These are phyloP conservation scores for Ceratocystis cacaofunesta DNA, from an alignment of 2,329 filamentous ascomycete species.

Conservation along the genomic window DNA sequence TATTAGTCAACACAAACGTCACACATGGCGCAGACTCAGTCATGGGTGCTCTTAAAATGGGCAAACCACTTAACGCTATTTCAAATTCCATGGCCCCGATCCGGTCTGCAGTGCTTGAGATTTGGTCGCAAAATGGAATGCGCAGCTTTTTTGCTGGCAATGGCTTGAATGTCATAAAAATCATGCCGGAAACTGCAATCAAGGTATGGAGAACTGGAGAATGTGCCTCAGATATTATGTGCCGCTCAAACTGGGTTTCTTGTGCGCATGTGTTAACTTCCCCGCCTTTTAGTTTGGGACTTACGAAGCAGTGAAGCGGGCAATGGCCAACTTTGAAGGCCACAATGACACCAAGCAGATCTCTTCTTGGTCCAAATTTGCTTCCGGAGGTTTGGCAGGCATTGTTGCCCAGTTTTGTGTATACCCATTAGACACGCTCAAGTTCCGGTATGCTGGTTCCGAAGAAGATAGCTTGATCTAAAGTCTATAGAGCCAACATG, in stretches of 20 bases:
- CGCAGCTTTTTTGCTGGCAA: slow-evolving; percentile 48
- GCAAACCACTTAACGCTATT: slow-evolving; percentile 48
- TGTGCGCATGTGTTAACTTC: neutral
- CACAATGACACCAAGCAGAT: slow-evolving; percentile 69
- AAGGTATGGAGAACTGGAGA: slow-evolving; percentile 34
- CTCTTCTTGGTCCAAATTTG: slow-evolving; percentile 72
- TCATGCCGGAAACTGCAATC: slow-evolving; percentile 97
- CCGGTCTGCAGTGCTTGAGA: slow-evolving; percentile 43
- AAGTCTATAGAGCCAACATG: too few relatives aligned
- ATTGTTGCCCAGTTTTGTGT: slow-evolving; percentile 93
- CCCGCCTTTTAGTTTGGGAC: slow-evolving; percentile 55
- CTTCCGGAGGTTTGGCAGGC: slow-evolving; percentile 78
- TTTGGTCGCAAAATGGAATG: slow-evolving; percentile 11
- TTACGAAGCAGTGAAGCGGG: slow-evolving; percentile 86
- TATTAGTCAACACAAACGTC: slow-evolving; percentile 70
- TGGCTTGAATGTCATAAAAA: slow-evolving; percentile 89
- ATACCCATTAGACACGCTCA: slow-evolving; percentile 81
- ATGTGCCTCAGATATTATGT: neutral
- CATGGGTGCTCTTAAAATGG: slow-evolving; percentile 52
- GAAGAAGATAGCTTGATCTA: neutral
- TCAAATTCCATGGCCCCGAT: slow-evolving; percentile 56
- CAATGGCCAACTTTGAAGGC: slow-evolving; percentile 73
- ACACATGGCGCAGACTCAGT: slow-evolving; percentile 34
- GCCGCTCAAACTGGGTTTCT: neutral
- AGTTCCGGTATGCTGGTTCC: slow-evolving; percentile 37